Percentiles rank a stretch among this genome's conserved stretches.
Evolutionary conservation across 345 rosid genomes (phyloP).

Genomic region (Eutrema yunnanense): DNA sequence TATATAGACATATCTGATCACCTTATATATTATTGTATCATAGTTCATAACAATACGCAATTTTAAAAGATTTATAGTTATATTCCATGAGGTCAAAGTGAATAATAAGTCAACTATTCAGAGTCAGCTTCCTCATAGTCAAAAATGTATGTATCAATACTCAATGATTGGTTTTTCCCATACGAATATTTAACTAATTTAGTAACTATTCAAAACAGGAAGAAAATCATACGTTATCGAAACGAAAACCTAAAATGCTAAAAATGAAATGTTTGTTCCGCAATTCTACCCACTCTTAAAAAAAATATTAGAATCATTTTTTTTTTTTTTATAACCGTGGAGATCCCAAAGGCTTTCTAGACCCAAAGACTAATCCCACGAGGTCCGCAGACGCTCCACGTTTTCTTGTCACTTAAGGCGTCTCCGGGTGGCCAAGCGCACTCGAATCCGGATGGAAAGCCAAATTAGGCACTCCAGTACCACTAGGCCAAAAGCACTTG

Average conservation of each 20-base stretch:
- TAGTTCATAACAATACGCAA: no score
- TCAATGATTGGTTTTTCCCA: constrained; percentile 7
- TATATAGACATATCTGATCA: no score
- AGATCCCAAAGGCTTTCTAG: no score
- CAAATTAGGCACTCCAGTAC: no score
- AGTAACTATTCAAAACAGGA: background rate
- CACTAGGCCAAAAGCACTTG: no score
- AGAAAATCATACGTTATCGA: background rate
- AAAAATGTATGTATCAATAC: background rate
- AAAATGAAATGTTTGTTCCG: background rate
- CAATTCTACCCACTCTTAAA: background rate
- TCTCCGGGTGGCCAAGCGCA: no score
- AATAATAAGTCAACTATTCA: constrained; percentile 1
- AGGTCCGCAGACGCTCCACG: no score
- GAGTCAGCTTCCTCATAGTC: background rate
- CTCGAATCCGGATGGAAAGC: no score
- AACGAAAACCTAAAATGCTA: background rate
- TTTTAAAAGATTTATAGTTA: background rate
- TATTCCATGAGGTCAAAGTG: background rate
- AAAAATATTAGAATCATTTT: background rate
- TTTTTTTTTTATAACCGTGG: no score
- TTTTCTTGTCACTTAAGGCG: no score
- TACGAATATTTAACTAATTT: background rate
- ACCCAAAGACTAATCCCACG: no score
- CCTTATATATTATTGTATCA: no score